phyloP scores from a whole-genome alignment of 2,329 filamentous ascomycete species.

The Grosmannia huntii region DNA sequence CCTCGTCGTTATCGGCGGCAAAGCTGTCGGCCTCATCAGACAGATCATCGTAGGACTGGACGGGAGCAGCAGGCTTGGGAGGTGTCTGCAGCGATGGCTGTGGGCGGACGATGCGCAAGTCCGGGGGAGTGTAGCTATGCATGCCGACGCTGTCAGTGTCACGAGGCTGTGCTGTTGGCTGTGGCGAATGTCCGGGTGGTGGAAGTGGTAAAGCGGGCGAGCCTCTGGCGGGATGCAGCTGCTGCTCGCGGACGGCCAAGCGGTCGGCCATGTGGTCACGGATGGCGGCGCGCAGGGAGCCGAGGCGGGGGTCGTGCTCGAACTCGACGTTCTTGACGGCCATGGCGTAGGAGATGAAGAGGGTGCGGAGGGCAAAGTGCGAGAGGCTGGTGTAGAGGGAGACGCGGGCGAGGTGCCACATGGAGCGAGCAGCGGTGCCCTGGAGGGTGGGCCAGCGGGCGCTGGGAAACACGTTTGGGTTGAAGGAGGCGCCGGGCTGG shows the following conservation, averaged over 20 bases:
- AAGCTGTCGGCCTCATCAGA: not conserved
- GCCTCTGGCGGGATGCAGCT: not conserved
- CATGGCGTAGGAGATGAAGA: slow-evolving; percentile 5
- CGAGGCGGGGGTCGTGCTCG: slow-evolving; percentile 6
- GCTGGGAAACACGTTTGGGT: slow-evolving; percentile 8
- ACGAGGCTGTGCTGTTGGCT: not conserved
- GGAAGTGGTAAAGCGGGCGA: not conserved
- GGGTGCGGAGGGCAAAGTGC: slow-evolving; percentile 4
- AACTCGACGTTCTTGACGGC: slow-evolving; percentile 4
- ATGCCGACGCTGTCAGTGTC: too few relatives aligned
- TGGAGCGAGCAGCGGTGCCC: slow-evolving; percentile 3
- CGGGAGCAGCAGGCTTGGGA: not conserved
- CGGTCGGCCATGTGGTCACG: not conserved
- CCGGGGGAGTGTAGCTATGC: not conserved
- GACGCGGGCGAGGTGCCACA: slow-evolving; percentile 11
- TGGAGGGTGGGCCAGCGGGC: not conserved
- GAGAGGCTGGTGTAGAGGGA: slow-evolving; percentile 5
- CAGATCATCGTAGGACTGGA: not conserved
- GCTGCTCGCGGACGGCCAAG: not conserved
- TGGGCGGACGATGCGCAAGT: not conserved
- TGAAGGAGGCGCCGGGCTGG: slow-evolving; percentile 6
- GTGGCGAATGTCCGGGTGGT: not conserved
- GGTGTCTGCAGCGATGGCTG: not conserved
- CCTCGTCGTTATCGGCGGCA: slow-evolving; percentile 8
- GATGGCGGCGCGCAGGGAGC: slow-evolving; percentile 6